A percentile compares a stretch with the other conserved stretches of the same genome.
phyloP scores from a whole-genome alignment of 2,329 filamentous ascomycete species.

The Alternaria longipes region DNA sequence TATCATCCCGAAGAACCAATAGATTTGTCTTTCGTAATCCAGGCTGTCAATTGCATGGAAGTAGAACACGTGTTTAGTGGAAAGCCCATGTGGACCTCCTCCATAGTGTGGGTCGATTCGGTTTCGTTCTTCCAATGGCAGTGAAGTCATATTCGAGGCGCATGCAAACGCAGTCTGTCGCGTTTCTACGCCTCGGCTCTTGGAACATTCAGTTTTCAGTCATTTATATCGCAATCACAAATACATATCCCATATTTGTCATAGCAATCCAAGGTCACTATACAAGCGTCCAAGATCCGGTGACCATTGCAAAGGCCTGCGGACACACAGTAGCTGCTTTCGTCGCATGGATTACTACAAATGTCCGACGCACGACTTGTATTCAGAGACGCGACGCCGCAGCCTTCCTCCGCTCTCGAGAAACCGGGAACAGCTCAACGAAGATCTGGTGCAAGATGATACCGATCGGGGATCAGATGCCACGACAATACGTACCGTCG shows the following conservation, averaged over 20 bases:
- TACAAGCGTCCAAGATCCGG: neutral
- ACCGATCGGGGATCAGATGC: slow-evolving; percentile 26
- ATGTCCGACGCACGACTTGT: slow-evolving; percentile 27
- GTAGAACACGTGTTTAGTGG: neutral
- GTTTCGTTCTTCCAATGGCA: neutral
- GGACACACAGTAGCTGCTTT: neutral
- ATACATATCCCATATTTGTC: too few species aligned
- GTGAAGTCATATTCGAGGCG: slow-evolving; percentile 1
- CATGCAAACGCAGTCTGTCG: slow-evolving; percentile 7
- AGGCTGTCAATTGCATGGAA: neutral
- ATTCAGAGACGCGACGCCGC: slow-evolving; percentile 31
- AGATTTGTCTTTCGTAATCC: neutral
- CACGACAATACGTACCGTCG: slow-evolving; percentile 30
- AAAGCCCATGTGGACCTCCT: neutral
- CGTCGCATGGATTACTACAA: slow-evolving; percentile 37
- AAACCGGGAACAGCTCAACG: slow-evolving; percentile 30
- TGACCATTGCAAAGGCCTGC: neutral
- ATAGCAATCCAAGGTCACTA: neutral
- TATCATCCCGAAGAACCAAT: neutral
- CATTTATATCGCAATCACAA: neutral
- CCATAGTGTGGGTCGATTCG: neutral
- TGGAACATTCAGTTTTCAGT: neutral
- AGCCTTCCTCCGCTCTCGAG: slow-evolving; percentile 12
- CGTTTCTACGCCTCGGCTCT: neutral
- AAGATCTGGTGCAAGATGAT: slow-evolving; percentile 32